Conservation (phyloP, 1,284 basidiomycete genomes). For the Sphagnurus paluster region DNA sequence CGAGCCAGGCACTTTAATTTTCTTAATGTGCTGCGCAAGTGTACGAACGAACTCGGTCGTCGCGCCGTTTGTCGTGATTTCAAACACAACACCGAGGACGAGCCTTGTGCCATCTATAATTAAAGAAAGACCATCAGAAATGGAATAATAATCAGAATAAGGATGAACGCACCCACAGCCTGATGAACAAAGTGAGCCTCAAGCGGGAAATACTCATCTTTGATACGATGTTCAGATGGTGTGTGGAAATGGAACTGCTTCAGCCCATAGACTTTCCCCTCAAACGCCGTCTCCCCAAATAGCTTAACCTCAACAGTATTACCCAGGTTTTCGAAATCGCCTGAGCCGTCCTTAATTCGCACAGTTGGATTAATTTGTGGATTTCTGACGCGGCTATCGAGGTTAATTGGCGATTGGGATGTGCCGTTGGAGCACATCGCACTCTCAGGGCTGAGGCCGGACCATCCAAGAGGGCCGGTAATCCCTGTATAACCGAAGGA, state of each 20-base stretch:
- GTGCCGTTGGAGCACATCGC: conserved; percentile 6
- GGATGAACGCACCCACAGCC: not conserved
- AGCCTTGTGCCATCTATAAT: not conserved
- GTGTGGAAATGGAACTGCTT: conserved; percentile 16
- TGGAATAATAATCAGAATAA: not conserved
- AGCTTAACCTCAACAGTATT: conserved; percentile 6
- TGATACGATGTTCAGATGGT: conserved; percentile 13
- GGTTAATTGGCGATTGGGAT: conserved; percentile 13
- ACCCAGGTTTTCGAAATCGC: conserved; percentile 7
- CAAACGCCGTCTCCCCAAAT: not conserved
- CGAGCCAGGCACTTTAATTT: not conserved
- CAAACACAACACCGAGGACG: conserved; percentile 10
- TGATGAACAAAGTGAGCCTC: conserved; percentile 16
- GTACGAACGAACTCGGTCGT: conserved; percentile 6
- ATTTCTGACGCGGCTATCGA: not conserved
- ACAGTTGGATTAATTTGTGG: not conserved
- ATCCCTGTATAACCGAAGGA: conserved; percentile 12
- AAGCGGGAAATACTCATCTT: conserved; percentile 11
- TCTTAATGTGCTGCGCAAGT: not conserved
- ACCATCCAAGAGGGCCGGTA: conserved; percentile 14
- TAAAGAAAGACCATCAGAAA: not conserved
- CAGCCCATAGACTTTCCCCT: conserved; percentile 2
- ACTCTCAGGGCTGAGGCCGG: not conserved
- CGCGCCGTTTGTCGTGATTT: not conserved
- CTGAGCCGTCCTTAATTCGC: conserved; percentile 1